Base-by-base conservation (phyloP, 176 grass and related monocot species). In the Alloteropsis semialata region DNA sequence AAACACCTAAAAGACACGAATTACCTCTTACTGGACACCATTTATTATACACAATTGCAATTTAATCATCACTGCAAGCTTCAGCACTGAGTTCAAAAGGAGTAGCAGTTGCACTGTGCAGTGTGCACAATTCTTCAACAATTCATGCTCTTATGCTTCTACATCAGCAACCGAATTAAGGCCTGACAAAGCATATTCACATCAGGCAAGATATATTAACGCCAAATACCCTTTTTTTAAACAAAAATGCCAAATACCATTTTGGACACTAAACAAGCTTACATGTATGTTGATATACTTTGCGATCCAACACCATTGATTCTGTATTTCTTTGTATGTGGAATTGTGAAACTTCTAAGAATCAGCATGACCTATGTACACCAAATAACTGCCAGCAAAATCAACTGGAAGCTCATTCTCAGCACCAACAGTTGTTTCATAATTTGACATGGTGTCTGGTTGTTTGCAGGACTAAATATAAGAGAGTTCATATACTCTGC, bases 141-240 rank as follows among this genome's bases (percentile, higher is more conserved):
- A 28, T 13, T 72, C 16, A 74, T 4, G 30, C 12, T 29, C 17
- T 61, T 39, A 12, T 32, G 10, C 71, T 75, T 65, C 43, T 54
- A 53, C 19, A 53, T 38, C 16, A 68, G 46, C 19, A 22, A 33
- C 25, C 1, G 3, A 55, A 44, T 39, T 8, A 22, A 76, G 25
- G 49, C 48, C 72, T 84, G 38, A 84, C 14, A 64, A 65, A 73
- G 53, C 56, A 75, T 30, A 57, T 56, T 12, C 60, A 76, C 12
- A 44, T 24, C 46, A 66, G 14, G 27, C 38, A 37, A 12, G 37
- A 16, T 7, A 59, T 69, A 41, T 11, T 55, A 25, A 16, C 48
- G 30, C 33, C 21, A 38, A 76, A 60, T 15, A 81, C 41, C 37
- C 24, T 51, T 15, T 21, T 51, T 53, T 22, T 53, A 1, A 22